Conservation (phyloP, 139 green algal species). For the Haematococcus lacustris region DNA sequence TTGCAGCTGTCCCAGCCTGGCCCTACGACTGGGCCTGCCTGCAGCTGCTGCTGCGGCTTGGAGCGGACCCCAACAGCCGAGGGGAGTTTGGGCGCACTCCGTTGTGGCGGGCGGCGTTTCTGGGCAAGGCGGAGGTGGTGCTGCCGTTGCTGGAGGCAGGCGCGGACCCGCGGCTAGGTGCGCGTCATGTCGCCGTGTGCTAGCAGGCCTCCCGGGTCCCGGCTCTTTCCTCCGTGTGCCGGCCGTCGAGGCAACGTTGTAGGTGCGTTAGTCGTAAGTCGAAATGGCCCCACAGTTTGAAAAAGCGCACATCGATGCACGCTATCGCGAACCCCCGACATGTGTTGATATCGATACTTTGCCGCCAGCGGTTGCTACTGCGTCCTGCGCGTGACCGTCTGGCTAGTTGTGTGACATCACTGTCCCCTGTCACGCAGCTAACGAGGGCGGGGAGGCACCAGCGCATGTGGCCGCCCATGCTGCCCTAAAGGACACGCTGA, state of each 20-base stretch:
- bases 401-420: not conserved
- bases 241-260: too few species aligned
- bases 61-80: slow-evolving; percentile 37
- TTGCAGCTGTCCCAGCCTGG: not conserved
- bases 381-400: not conserved
- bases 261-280: too few species aligned
- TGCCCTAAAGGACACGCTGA: slow-evolving; percentile 22
- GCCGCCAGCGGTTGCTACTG: too few species aligned
- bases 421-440: slow-evolving; percentile 17
- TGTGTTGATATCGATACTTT: too few species aligned
- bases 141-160: slow-evolving; percentile 31
- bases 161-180: slow-evolving; percentile 35
- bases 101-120: slow-evolving; percentile 46
- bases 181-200: too few species aligned
- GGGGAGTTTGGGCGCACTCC: slow-evolving; percentile 49
- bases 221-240: too few species aligned
- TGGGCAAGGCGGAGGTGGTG: slow-evolving; percentile 33
- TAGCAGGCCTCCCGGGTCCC: too few species aligned
- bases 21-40: not conserved
- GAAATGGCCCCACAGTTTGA: too few species aligned
- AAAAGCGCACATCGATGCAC: too few species aligned
- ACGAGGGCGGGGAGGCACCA: slow-evolving; percentile 34
- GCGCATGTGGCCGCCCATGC: slow-evolving; percentile 21
- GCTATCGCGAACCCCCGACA: too few species aligned
- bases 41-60: slow-evolving; percentile 15